Evolutionary conservation across 1,284 basidiomycete species (phyloP), one percentile per base, ranked within the genome.

Genomic region (Neonothopanus nambi): DNA sequence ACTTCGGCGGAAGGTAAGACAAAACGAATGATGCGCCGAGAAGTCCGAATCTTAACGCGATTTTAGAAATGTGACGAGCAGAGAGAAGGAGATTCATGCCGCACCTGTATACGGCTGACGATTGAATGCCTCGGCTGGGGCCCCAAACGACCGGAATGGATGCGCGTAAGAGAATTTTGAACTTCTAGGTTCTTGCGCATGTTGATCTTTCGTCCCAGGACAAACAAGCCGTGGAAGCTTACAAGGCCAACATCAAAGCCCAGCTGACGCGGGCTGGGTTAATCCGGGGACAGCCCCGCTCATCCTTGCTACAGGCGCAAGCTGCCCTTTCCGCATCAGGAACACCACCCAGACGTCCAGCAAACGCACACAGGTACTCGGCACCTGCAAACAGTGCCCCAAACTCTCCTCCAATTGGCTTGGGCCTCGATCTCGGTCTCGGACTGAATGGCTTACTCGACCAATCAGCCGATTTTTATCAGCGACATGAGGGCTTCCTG

Each of bases 71-170:
- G 89, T 67, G 89, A 91, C 67, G 89, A 91, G 64, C 82, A 87
- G 62, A 81, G 85, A 60, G 84, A 88, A 65, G 84, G 81, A 58
- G 81, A 87, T 65, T 85, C 88, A 3, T 91, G 89, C 69, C 79
- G 82, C 61, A 91, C 89, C 0, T 91, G 89, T 65, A 79, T 80
- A 59, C 85, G 89, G 38, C 75, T 91, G 20, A 82, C 81, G 51
- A 87, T 91, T 63, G 77, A 86, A 44, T 91, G 89, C 68, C 75
- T 91, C 3, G 89, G 89, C 17, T 91, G 89, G 89, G 89, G 89
- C 5, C 74, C 83, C 13, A 86, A 80, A 64, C 79, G 89, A 49
- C 89, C 88, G 17, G 88, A 90, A 56, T 91, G 88, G 89, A 89
- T 91, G 88, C 72, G 87, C 60, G 89, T 90, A 62, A 70, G 87